phyloP scores from a whole-genome alignment of 495 filamentous ascomycete genomes.

The Talaromyces adpressus region DNA sequence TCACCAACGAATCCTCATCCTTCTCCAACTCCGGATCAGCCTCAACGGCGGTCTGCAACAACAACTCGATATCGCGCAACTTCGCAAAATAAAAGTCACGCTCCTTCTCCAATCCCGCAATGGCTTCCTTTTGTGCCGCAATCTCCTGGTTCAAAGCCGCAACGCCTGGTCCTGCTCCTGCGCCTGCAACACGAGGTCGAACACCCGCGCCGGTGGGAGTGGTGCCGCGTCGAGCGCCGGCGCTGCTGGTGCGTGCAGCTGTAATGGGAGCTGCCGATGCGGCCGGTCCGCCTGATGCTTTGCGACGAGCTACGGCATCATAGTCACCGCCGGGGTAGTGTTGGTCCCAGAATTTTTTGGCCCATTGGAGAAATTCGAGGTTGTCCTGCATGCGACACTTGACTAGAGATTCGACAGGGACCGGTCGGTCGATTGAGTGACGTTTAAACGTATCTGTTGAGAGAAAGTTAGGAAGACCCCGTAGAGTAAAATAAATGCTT shows the following conservation, averaged over 20 bases:
- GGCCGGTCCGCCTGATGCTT: constrained; percentile 61
- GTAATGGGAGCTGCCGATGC: constrained; percentile 32
- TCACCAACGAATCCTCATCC: constrained; percentile 83
- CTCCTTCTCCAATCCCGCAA: constrained; percentile 84
- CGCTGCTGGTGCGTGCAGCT: constrained; percentile 40
- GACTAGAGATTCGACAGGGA: constrained; percentile 80
- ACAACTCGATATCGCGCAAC: constrained; percentile 88
- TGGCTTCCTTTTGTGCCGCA: constrained; percentile 73
- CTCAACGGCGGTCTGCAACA: constrained; percentile 88
- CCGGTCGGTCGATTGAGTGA: constrained; percentile 76
- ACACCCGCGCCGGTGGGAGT: constrained; percentile 59
- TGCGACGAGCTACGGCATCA: constrained; percentile 78
- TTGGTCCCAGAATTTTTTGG: constrained; percentile 94
- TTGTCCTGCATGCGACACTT: constrained; percentile 99
- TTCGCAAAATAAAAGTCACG: constrained; percentile 99
- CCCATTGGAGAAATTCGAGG: constrained; percentile 97
- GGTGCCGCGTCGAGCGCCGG: constrained; percentile 59
- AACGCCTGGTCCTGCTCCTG: constrained; percentile 46
- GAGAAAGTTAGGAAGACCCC: constrained; percentile 10
- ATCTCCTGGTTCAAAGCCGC: constrained; percentile 73
- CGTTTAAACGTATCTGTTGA: constrained; percentile 70
- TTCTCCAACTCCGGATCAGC: constrained; percentile 85
- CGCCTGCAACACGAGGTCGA: constrained; percentile 34
- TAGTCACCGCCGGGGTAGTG: constrained; percentile 96
- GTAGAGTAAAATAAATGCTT: not conserved